Evolutionary conservation across 345 rosid genomes (phyloP).

Genomic region (Syzygium aqueum): DNA sequence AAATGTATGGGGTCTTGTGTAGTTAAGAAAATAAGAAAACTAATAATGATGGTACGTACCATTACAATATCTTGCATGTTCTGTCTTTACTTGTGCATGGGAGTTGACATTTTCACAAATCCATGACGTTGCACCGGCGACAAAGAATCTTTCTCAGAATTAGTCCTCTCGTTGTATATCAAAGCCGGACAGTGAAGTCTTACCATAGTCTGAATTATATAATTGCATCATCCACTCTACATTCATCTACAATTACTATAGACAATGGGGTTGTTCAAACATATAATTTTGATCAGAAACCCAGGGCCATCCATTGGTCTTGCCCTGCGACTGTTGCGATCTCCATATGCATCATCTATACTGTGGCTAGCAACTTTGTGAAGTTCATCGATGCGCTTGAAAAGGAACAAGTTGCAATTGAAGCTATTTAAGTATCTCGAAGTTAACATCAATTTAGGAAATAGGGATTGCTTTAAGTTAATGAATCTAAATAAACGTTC

Average conservation of each 20-base stretch:
- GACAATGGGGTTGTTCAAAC: not conserved
- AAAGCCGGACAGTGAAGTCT: not conserved
- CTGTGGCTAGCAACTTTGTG: not conserved
- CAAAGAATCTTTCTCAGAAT: conserved; percentile 15
- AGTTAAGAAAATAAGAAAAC: conserved; percentile 10
- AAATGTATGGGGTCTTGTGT: conserved; percentile 9
- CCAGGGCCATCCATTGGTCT: not conserved
- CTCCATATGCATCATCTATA: no score
- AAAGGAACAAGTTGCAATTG: not conserved
- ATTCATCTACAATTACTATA: not conserved
- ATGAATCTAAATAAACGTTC: not conserved
- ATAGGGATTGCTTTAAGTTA: not conserved
- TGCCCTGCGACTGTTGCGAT: not conserved
- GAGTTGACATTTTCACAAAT: conserved; percentile 18
- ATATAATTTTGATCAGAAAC: not conserved
- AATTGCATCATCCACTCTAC: not conserved
- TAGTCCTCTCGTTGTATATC: not conserved
- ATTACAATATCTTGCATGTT: not conserved
- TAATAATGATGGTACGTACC: not conserved
- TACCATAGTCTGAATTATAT: not conserved
- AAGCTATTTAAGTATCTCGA: not conserved
- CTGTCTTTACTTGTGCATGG: conserved; percentile 18
- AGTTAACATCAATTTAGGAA: no score
- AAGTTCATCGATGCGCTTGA: not conserved
- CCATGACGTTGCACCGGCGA: not conserved